Base-by-base conservation (phyloP, 2,329 filamentous ascomycete genomes). In the Aschersonia sp. region DNA sequence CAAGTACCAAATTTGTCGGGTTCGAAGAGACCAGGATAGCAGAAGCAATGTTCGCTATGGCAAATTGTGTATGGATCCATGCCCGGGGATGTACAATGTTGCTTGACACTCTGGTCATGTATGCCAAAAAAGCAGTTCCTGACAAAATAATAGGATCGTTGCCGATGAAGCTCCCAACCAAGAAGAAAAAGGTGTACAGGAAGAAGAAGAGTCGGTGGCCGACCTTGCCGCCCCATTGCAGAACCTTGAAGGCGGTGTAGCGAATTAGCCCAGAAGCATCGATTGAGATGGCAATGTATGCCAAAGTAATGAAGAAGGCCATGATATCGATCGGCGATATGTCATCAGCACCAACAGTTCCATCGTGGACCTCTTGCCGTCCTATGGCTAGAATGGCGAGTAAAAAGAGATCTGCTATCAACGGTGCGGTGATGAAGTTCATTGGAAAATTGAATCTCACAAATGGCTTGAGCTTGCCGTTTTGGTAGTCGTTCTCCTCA, bases 11-110 rank as follows among this genome's bases (percentile, higher is more conserved):
- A 48, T 87, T 87, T 2, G 84, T 87, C 0, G 84, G 84, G 50
- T 87, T 87, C 0, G 83, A 87, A 0, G 83, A 87, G 8, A 88
- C 84, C 10, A 88, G 68, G 30, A 87, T 84, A 0, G 84, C 82
- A 0, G 83, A 87, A 2, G 78, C 79, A 44, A 87, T 83, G 51
- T 87, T 87, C 46, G 82, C 82, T 1, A 85, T 62, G 12, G 83
- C 75, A 49, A 87, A 87, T 50, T 87, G 83, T 2, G 75, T 76
- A 54, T 79, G 74, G 29, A 87, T 85, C 83, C 83, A 87, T 0
- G 83, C 83, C 55, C 78, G 68, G 0, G 83, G 82, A 49, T 84
- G 76, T 9, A 73, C 64, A 49, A 87, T 87, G 53, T 87, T 87
- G 61, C 75, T 79, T 0, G 82, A 85, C 0, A 85, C 81, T 6